Evolutionary conservation across 352 stramenopile species (phyloP), one percentile per base, ranked within the genome.

Genomic region (Globisporangium apiculatum): DNA sequence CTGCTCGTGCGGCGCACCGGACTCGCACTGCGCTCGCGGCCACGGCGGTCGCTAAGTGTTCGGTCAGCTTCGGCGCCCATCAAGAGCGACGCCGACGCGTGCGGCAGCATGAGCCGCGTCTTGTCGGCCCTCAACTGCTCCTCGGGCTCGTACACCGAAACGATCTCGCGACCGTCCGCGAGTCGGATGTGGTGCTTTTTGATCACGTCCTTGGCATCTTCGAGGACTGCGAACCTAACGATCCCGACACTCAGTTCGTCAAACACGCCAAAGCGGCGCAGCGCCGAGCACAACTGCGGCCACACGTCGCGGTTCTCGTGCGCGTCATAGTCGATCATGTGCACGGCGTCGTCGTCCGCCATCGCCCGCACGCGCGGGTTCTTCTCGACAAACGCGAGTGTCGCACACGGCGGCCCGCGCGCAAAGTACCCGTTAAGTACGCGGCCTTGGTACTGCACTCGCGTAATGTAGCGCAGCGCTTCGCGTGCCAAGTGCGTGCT

Each of bases 91-190:
- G 24, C 24, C 24, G 24, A 31, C 24, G 24, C 24, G 24, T 31
- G 24, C 24, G 24, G 24, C 24, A 31, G 24, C 24, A 31, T 31
- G 24, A 31, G 24, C 12, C 76, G 63, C n/a, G 72, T 83, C 17
- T 65, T 65, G 62, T 86, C 78, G 57, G 73, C 72, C 38, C 68
- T 53, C 12, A 79, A 65, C 53, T 92, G 82, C 46, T 86, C 79
- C 49, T 86, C 77, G 6, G 72, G 75, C 48, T 89, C 78, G 46
- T 90, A 92, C 9, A 88, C 64, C 24, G 78, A 76, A 38, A 87
- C 73, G 43, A 92, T 77, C 18, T 84, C 73, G 36, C 73, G 67
- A 3, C 64, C 70, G n/a, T 74, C 66, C 40, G 40, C 24, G 45
- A 89, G 56, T 14, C 53, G 67, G 36, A 83, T 75, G 51, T 73